Base-by-base conservation (phyloP, 352 stramenopile genomes). In the Stephanocyclus meneghinianus region DNA sequence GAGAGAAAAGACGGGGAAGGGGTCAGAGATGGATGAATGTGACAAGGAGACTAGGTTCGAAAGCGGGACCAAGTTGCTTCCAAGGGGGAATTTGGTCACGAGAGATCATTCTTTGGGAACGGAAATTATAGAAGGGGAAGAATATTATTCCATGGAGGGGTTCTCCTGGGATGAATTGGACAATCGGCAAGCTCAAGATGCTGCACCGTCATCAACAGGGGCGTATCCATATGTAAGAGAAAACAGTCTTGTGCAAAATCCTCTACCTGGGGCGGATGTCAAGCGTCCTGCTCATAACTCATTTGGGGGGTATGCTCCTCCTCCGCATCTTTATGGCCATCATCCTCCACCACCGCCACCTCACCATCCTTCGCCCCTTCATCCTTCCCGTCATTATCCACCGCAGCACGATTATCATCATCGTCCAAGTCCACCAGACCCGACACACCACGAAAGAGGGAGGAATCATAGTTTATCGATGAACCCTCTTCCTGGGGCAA, bases 91-190 rank as follows among this genome's bases (percentile, higher is more conserved):
- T 45, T 32, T 61, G 8, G n/a, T 92, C 11, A 78, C 80, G 37
- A 76, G 87, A 48, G 85, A 92, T 74, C 85, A 91, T 67, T 84
- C 59, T 68, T 61, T 92, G 21, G 87, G 87, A 50, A 74, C 71
- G 13, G 80, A 88, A 69, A 29, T 88, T 32, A 56, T 80, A 45
- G 51, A 45, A 10, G 72, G 62, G 13, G 72, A 88, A 47, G 70
- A 78, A 35, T 57, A 55, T 11, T 65, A 89, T 44, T 76, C 78
- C 16, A 59, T 92, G 42, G 83, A 88, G 35, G 85, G 81, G n/a
- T 92, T 92, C 66, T 87, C 80, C 5, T 92, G 87, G 87, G 76
- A 90, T 65, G 84, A 90, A 68, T 59, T 72, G 16, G 70, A 80
- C 37, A 51, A 9, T 51, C 57, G 11, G 8, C 40, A 40, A 29